Conservation (phyloP, 75 land plant genomes). For the Sequoiadendron giganteum region DNA sequence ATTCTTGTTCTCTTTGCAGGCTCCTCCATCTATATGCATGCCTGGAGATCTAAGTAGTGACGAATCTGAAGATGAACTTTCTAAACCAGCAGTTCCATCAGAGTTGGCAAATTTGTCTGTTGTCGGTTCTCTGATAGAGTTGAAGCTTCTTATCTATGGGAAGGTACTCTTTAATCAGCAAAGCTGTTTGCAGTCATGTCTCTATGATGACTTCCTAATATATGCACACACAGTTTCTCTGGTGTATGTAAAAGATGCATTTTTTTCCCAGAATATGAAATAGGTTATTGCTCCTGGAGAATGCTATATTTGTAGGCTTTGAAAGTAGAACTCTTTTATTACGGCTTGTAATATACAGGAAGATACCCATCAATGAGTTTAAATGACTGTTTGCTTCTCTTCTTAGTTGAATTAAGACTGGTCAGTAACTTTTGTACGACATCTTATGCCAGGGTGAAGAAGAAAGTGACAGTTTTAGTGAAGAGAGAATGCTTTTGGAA, state of each 20-base stretch:
- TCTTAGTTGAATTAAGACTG: not conserved
- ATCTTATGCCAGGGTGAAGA: slow-evolving; percentile 22
- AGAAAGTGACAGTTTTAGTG: slow-evolving; percentile 18
- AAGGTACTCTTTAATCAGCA: slow-evolving; percentile 40
- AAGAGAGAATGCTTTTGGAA: slow-evolving; percentile 64
- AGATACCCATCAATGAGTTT: not conserved
- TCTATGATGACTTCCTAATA: not conserved
- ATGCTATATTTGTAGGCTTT: not conserved
- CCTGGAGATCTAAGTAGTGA: slow-evolving; percentile 42
- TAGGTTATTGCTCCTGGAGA: not conserved
- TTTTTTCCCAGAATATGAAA: not conserved
- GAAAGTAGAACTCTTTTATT: not conserved
- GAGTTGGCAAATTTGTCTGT: slow-evolving; percentile 65
- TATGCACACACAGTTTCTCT: not conserved
- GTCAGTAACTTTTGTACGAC: not conserved
- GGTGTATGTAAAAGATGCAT: not conserved
- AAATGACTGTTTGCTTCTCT: not conserved
- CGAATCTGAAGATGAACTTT: slow-evolving; percentile 23
- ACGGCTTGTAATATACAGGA: not conserved
- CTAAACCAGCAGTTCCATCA: slow-evolving; percentile 19
- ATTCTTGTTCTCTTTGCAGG: slow-evolving; percentile 31
- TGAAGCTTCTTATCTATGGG: slow-evolving; percentile 67
- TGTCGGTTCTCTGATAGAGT: slow-evolving; percentile 62
- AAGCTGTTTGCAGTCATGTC: not conserved
- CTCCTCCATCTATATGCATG: slow-evolving; percentile 50